Evolutionary conservation across 129 eudicot species (phyloP).

Genomic region (Centella asiatica): DNA sequence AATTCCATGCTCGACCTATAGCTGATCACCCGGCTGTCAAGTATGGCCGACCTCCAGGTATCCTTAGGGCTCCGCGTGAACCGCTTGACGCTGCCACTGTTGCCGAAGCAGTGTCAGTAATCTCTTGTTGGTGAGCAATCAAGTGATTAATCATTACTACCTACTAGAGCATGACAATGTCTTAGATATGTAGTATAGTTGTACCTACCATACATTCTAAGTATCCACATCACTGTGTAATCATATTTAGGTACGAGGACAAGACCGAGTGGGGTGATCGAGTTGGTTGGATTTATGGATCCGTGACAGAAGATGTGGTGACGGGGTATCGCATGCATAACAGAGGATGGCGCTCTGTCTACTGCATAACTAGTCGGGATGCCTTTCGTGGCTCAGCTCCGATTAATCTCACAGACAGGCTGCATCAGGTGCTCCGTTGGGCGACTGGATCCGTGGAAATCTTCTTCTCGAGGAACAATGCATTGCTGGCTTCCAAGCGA

Average conservation of each 20-base stretch:
- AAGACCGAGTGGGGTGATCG: conserved; percentile 68
- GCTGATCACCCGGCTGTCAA: conserved; percentile 87
- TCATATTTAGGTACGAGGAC: conserved; percentile 41
- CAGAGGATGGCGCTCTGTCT: conserved; percentile 61
- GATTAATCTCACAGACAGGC: conserved; percentile 51
- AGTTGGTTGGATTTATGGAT: conserved; percentile 66
- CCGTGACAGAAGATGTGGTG: conserved; percentile 64
- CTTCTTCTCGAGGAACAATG: conserved; percentile 53
- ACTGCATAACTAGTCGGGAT: conserved; percentile 47
- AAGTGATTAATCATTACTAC: not conserved
- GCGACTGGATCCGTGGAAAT: conserved; percentile 61
- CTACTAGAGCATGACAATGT: not conserved
- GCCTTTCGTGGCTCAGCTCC: conserved; percentile 64
- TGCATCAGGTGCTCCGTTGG: conserved; percentile 62
- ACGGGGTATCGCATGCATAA: conserved; percentile 67
- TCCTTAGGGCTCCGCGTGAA: conserved; percentile 45
- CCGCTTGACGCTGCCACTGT: conserved; percentile 81
- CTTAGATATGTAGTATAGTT: not conserved
- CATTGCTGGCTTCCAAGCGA: conserved; percentile 24
- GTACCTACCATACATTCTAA: not conserved
- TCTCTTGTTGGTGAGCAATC: conserved; percentile 69
- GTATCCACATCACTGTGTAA: not conserved
- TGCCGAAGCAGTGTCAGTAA: conserved; percentile 85
- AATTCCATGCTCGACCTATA: conserved; percentile 75
- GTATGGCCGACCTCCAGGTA: conserved; percentile 80